Evolutionary conservation across 345 rosid species (phyloP).

Genomic region (Camelina laxa): DNA sequence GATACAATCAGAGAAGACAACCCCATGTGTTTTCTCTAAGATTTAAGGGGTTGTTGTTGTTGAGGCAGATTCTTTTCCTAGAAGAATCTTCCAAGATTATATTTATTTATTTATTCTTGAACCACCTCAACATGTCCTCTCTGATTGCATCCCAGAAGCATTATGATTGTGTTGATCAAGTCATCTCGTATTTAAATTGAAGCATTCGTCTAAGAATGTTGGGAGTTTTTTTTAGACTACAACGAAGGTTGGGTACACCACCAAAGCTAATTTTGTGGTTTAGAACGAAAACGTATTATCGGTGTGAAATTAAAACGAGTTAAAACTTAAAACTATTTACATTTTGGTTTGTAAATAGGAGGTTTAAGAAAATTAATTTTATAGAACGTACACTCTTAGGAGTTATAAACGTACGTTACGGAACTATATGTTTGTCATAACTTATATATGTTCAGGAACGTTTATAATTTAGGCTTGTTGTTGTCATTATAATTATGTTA

Average conservation of each 20-base stretch:
- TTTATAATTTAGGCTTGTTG: background rate
- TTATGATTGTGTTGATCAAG: conserved; percentile 25
- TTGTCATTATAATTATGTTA: background rate
- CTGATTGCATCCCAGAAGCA: conserved; percentile 34
- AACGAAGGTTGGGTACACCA: conserved; percentile 34
- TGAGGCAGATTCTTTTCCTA: conserved; percentile 38
- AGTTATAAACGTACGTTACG: background rate
- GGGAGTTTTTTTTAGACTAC: conserved; percentile 26
- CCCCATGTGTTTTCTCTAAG: conserved; percentile 18
- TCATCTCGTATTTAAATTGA: conserved; percentile 36
- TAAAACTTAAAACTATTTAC: conserved; percentile 10
- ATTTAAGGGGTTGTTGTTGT: conserved; percentile 6
- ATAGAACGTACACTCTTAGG: background rate
- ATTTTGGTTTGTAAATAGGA: background rate
- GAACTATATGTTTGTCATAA: background rate
- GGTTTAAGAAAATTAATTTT: background rate
- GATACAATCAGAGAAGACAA: conserved; percentile 40
- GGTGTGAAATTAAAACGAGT: conserved; percentile 24
- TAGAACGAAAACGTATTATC: conserved; percentile 26
- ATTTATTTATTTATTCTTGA: conserved; percentile 32
- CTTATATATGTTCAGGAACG: background rate
- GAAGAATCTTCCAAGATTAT: conserved; percentile 36
- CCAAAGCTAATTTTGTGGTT: conserved; percentile 34
- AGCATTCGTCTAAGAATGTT: conserved; percentile 24
- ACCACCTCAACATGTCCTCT: conserved; percentile 40